Conservation (phyloP, 2,329 filamentous ascomycete genomes). For the Davidsoniella virescens region DNA sequence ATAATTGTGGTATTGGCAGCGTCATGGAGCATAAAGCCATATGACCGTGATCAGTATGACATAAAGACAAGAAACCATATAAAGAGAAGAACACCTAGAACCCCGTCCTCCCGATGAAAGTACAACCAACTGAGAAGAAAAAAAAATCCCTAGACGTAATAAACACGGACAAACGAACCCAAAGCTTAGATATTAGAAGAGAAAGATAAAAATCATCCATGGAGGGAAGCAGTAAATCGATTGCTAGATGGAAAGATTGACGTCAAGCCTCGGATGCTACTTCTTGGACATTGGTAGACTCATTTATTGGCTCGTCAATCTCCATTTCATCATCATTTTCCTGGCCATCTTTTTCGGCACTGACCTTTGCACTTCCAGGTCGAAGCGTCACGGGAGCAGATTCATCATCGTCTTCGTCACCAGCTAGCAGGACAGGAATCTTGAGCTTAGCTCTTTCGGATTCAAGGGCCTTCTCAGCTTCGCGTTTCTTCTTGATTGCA, state of each 20-base stretch:
- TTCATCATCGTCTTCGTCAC: not conserved
- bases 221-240: too few relatives aligned
- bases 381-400: too few relatives aligned
- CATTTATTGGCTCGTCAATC: not conserved
- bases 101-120: too few relatives aligned
- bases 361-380: too few relatives aligned
- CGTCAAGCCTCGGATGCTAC: not conserved
- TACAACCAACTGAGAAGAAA: too few relatives aligned
- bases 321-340: conserved; percentile 1
- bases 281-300: not conserved
- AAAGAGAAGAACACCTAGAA: not conserved
- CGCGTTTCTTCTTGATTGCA: conserved; percentile 7
- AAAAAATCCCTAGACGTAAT: not conserved
- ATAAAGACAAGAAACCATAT: not conserved
- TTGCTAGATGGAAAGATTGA: too few relatives aligned
- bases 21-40: too few relatives aligned
- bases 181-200: not conserved
- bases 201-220: not conserved
- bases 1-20: too few relatives aligned
- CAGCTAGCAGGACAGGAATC: not conserved
- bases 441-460: not conserved
- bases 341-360: not conserved
- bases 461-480: not conserved
- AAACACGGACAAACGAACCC: not conserved
- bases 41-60: not conserved